Conservation (phyloP, 148 eudicot species). For the Nepenthes gracilis region DNA sequence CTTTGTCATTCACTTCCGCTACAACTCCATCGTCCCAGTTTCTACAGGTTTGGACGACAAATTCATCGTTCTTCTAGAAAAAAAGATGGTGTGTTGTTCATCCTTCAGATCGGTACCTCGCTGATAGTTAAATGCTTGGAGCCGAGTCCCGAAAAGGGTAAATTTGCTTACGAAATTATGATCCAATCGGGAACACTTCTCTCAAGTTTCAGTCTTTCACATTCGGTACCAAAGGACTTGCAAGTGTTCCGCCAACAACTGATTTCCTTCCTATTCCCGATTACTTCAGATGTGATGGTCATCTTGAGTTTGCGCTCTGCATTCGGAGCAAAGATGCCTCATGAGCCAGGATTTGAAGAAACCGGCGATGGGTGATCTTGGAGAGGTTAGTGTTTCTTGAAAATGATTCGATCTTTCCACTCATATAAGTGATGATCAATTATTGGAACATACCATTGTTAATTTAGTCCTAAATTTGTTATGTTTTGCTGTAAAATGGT, state of each 20-base stretch:
- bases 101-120: conserved; percentile 24
- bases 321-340: neutral
- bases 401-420: too few species aligned
- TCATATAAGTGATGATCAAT: too few species aligned
- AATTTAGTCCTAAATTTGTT: too few species aligned
- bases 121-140: conserved; percentile 20
- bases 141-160: conserved; percentile 21
- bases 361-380: too few species aligned
- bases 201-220: conserved; percentile 31
- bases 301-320: neutral
- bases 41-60: conserved; percentile 16
- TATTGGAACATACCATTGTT: too few species aligned
- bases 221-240: neutral
- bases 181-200: conserved; percentile 25
- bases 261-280: neutral
- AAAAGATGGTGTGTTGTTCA: conserved; percentile 40
- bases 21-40: conserved; percentile 17
- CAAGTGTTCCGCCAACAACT: too few species aligned
- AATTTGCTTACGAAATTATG: conserved; percentile 25
- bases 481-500: too few species aligned
- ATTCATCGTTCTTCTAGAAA: conserved; percentile 41
- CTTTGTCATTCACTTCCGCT: conserved; percentile 25
- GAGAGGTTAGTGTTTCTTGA: too few species aligned
- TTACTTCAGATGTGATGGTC: conserved; percentile 20
- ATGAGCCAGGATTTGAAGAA: too few species aligned